Evolutionary conservation across 371 early-diverging fungal species (phyloP).

Genomic region (Batrachochytrium dendrobatidis): DNA sequence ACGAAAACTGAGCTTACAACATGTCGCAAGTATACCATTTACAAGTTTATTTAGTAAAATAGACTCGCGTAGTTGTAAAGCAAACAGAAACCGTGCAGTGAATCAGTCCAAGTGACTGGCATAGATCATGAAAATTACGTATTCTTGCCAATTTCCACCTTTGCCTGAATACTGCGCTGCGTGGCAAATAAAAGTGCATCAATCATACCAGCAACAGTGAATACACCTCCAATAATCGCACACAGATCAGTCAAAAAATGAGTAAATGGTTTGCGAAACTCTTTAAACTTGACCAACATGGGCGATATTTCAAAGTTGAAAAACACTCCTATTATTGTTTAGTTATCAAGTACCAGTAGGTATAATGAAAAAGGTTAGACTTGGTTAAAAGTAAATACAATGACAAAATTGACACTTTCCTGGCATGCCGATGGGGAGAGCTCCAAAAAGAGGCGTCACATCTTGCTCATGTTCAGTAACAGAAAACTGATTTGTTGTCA

Average conservation of each 20-base stretch:
- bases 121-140: too few species aligned
- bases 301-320: conserved; percentile 96
- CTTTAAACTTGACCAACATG: conserved; percentile 83
- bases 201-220: conserved; percentile 89
- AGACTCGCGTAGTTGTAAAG: too few species aligned
- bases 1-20: too few species aligned
- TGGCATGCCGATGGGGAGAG: conserved; percentile 26
- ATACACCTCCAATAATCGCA: conserved; percentile 92
- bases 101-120: too few species aligned
- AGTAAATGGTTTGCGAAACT: conserved; percentile 73
- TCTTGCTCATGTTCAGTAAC: conserved; percentile 75
- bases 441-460: conserved; percentile 3
- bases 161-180: conserved; percentile 67
- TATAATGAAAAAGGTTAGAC: background rate
- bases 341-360: conserved; percentile 5
- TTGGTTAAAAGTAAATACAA: background rate
- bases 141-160: conserved; percentile 85
- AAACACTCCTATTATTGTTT: conserved; percentile 67
- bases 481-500: conserved; percentile 88
- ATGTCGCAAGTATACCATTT: too few species aligned
- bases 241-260: conserved; percentile 85
- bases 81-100: too few species aligned
- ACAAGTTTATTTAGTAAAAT: too few species aligned
- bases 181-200: conserved; percentile 85
- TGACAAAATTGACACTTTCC: conserved; percentile 34